phyloP scores from a whole-genome alignment of 164 flowering plant genomes.

The Macadamia tetraphylla region DNA sequence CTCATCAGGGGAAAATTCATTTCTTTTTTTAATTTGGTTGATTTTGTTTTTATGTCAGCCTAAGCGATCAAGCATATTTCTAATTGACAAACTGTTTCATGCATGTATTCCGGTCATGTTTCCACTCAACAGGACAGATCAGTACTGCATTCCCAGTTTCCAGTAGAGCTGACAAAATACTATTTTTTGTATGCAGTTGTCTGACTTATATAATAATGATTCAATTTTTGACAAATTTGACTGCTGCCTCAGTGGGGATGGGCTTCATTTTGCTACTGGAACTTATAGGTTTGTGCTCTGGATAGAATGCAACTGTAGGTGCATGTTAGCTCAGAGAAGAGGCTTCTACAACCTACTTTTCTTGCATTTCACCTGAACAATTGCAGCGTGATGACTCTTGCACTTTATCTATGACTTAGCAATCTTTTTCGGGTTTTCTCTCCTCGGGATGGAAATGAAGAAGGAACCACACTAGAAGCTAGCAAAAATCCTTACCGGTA shows the following conservation, averaged over 20 bases:
- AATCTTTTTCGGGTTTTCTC: constrained; percentile 50
- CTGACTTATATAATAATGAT: constrained; percentile 61
- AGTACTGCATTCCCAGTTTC: no score
- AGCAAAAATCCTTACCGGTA: constrained; percentile 54
- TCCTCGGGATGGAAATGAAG: constrained; percentile 37
- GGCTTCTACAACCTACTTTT: neutral
- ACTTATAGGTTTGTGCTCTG: constrained; percentile 51
- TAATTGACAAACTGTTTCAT: no score
- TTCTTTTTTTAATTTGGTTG: no score
- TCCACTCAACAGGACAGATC: no score
- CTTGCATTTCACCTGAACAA: neutral
- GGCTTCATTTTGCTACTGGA: constrained; percentile 64
- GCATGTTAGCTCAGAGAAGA: neutral
- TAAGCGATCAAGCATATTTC: no score
- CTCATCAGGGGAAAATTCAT: no score
- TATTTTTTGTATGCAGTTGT: constrained; percentile 38
- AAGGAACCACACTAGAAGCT: constrained; percentile 56
- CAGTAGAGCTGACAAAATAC: neutral
- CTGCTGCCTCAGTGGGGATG: constrained; percentile 63
- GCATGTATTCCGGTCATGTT: no score
- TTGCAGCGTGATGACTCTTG: constrained; percentile 12
- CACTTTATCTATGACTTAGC: constrained; percentile 27
- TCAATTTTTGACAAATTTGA: constrained; percentile 73
- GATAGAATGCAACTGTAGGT: constrained; percentile 5
- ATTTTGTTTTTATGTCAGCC: no score